phyloP scores from a whole-genome alignment of 805 yeast species.

The Lachancea waltii region DNA sequence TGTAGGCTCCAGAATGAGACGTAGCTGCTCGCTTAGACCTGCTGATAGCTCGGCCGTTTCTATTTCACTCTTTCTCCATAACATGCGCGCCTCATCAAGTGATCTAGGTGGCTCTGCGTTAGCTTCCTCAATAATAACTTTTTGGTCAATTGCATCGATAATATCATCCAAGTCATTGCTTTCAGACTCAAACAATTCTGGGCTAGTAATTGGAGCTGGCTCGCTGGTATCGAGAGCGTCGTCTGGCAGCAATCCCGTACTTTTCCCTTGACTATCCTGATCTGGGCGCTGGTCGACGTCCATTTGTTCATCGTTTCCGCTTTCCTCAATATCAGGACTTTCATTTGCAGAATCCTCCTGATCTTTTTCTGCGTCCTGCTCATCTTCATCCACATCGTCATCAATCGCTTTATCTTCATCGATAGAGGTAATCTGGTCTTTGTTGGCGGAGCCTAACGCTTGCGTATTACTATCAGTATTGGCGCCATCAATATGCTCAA shows the following conservation, averaged over 20 bases:
- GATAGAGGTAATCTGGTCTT: constrained; percentile 69
- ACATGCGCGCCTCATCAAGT: constrained; percentile 59
- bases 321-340: constrained; percentile 28
- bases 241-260: constrained; percentile 45
- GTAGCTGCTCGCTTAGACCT: constrained; percentile 82
- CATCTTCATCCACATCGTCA: constrained; percentile 40
- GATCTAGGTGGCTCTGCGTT: constrained; percentile 40
- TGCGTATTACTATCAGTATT: constrained; percentile 77
- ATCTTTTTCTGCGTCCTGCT: constrained; percentile 19
- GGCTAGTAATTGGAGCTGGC: constrained; percentile 18
- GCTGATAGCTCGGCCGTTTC: constrained; percentile 86
- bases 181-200: constrained; percentile 24
- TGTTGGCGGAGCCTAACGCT: constrained; percentile 84
- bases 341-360: constrained; percentile 33
- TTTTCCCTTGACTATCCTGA: constrained; percentile 38
- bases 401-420: constrained; percentile 80
- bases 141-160: constrained; percentile 32
- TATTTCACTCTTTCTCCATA: constrained; percentile 79
- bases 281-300: constrained; percentile 22
- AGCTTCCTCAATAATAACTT: constrained; percentile 25
- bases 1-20: constrained; percentile 92
- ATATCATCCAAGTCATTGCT: constrained; percentile 29
- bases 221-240: constrained; percentile 36
- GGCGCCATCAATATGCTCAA: constrained; percentile 76
- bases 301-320: constrained; percentile 28